Conservation (phyloP, 176 grass and related monocot species). For the Zizania latifolia region DNA sequence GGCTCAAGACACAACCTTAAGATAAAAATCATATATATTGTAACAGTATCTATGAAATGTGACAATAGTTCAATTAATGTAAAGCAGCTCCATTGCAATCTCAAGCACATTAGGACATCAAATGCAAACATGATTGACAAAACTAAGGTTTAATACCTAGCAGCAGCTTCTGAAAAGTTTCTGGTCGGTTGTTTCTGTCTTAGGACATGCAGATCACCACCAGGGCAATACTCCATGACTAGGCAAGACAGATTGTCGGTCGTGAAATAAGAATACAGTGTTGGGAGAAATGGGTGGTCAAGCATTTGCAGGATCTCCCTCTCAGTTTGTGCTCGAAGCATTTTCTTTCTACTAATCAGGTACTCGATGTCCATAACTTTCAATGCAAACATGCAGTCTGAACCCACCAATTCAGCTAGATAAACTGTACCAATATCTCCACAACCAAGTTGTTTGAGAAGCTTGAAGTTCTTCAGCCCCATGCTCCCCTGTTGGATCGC, state of each 20-base stretch:
- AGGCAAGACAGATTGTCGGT: slow-evolving; percentile 94
- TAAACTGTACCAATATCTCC: slow-evolving; percentile 98
- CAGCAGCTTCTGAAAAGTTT: slow-evolving; percentile 75
- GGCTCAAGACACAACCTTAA: slow-evolving; percentile 3
- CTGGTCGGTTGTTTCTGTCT: slow-evolving; percentile 89
- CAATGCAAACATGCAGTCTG: slow-evolving; percentile 88
- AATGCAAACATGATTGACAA: neutral
- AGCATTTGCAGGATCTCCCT: slow-evolving; percentile 97
- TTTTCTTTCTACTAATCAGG: slow-evolving; percentile 86
- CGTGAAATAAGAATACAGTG: slow-evolving; percentile 89
- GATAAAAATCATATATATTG: no score
- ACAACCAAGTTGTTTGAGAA: slow-evolving; percentile 88
- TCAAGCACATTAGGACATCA: neutral
- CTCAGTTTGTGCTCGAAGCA: slow-evolving; percentile 93
- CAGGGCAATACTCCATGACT: slow-evolving; percentile 95
- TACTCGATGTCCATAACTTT: slow-evolving; percentile 98
- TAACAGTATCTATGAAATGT: neutral
- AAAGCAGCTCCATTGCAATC: neutral
- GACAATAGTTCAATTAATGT: neutral
- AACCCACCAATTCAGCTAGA: slow-evolving; percentile 77
- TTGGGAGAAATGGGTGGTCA: slow-evolving; percentile 93
- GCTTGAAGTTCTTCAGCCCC: slow-evolving; percentile 85
- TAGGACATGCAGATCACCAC: slow-evolving; percentile 85
- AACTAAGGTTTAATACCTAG: slow-evolving; percentile 44
- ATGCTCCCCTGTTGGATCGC: slow-evolving; percentile 71